Conservation (phyloP, 2,329 filamentous ascomycete genomes). For the Gliomastix tumulicola region DNA sequence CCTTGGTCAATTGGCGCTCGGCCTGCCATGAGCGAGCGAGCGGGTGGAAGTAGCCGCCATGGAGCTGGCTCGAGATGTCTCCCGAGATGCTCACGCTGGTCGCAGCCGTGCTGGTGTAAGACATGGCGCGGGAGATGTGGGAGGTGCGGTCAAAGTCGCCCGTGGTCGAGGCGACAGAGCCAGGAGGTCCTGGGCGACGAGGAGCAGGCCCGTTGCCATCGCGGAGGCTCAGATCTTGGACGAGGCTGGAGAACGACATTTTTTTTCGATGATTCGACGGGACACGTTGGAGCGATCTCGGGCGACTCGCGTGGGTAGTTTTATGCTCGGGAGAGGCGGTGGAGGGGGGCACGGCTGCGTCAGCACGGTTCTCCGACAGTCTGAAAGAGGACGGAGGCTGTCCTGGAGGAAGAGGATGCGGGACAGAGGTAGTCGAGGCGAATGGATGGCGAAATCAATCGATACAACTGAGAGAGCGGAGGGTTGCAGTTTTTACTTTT, state of each 20-base stretch:
- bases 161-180: constrained; percentile 45
- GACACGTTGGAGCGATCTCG: neutral
- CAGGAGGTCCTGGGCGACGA: constrained; percentile 35
- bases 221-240: constrained; percentile 57
- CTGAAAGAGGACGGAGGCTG: no score
- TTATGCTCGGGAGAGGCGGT: constrained; percentile 6
- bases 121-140: constrained; percentile 56
- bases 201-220: constrained; percentile 33
- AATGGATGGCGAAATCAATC: no score
- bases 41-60: constrained; percentile 76
- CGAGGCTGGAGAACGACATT: constrained; percentile 64
- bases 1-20: constrained; percentile 80
- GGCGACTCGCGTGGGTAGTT: constrained; percentile 1
- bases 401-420: no score
- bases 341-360: constrained; percentile 1
- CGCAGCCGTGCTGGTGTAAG: constrained; percentile 58
- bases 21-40: constrained; percentile 76
- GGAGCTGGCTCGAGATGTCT: constrained; percentile 77
- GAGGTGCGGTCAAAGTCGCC: constrained; percentile 56
- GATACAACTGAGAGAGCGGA: no score
- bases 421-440: no score
- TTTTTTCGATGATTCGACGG: constrained; percentile 4
- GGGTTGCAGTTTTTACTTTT: no score
- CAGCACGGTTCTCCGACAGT: no score
- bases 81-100: constrained; percentile 64